Conservation (phyloP, 345 rosid genomes). For the Rhizophora mangle region DNA sequence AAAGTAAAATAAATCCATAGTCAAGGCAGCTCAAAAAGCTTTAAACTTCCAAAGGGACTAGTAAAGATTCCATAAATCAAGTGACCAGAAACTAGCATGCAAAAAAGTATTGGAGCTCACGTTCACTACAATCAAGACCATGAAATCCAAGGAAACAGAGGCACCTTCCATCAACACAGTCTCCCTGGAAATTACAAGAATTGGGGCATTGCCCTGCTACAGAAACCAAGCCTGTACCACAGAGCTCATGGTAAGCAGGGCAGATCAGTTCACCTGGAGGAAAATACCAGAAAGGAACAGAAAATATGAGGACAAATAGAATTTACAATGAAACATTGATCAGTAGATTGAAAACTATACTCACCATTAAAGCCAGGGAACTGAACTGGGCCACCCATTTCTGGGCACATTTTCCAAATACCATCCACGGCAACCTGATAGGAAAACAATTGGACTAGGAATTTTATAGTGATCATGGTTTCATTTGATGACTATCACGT, state of each 20-base stretch:
- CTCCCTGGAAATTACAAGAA: conserved; percentile 88
- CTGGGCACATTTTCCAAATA: conserved; percentile 84
- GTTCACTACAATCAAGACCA: conserved; percentile 80
- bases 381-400: conserved; percentile 82
- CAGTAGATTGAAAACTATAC: conserved; percentile 9
- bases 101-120: conserved; percentile 46
- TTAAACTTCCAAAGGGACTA: not conserved
- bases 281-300: conserved; percentile 6
- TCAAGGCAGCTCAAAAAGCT: too few relatives aligned
- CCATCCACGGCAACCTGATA: conserved; percentile 96
- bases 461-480: not conserved
- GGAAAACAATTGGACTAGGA: not conserved
- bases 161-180: conserved; percentile 85
- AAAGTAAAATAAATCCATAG: not conserved
- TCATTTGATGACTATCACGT: not conserved
- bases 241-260: conserved; percentile 91
- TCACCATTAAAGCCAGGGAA: conserved; percentile 91
- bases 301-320: conserved; percentile 10
- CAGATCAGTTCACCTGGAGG: conserved; percentile 82
- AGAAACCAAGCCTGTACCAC: conserved; percentile 48
- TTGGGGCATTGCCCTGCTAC: conserved; percentile 72
- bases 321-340: not conserved
- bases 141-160: conserved; percentile 84
- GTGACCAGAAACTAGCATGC: not conserved
- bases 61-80: not conserved